These are phyloP conservation scores for Apiospora aurea DNA, from an alignment of 2,329 filamentous ascomycete genomes.

Conservation along the genomic window DNA sequence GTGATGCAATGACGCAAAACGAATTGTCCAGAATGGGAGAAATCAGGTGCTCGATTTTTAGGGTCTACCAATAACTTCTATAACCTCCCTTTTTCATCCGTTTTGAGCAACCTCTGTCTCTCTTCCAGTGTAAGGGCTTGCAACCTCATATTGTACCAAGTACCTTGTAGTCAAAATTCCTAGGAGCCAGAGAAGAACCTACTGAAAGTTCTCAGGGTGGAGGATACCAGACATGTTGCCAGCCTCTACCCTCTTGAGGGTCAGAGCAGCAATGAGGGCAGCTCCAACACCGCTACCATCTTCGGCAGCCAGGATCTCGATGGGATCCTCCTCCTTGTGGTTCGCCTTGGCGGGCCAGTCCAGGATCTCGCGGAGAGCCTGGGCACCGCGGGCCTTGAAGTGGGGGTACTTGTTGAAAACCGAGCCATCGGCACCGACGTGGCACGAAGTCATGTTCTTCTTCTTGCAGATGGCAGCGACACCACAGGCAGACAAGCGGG, in stretches of 20 bases:
- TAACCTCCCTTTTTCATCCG: background rate
- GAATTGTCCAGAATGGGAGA: background rate
- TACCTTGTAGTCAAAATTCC: background rate
- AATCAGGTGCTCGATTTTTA: slow-evolving; percentile 16
- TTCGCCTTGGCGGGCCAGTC: slow-evolving; percentile 83
- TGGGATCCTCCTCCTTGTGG: slow-evolving; percentile 79
- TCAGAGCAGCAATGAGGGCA: slow-evolving; percentile 84
- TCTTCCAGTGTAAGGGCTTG: background rate
- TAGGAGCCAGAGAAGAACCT: slow-evolving; percentile 29
- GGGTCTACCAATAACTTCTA: slow-evolving; percentile 17
- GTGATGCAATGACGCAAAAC: background rate
- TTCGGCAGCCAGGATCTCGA: slow-evolving; percentile 88
- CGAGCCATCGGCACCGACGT: slow-evolving; percentile 95
- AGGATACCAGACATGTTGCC: slow-evolving; percentile 70
- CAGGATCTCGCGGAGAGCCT: slow-evolving; percentile 91
- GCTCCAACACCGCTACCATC: slow-evolving; percentile 98
- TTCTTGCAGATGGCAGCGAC: slow-evolving; percentile 97
- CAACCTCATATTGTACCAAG: background rate
- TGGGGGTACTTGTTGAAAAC: slow-evolving; percentile 99
- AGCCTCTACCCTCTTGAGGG: slow-evolving; percentile 67
- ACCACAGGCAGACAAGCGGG: slow-evolving; percentile 91
- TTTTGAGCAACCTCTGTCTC: background rate
- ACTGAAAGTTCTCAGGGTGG: slow-evolving; percentile 68
- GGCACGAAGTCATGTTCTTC: slow-evolving; percentile 86
- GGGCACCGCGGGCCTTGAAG: slow-evolving; percentile 91